Conservation (phyloP, 2,329 filamentous ascomycete genomes). For the Madurella mycetomatis region DNA sequence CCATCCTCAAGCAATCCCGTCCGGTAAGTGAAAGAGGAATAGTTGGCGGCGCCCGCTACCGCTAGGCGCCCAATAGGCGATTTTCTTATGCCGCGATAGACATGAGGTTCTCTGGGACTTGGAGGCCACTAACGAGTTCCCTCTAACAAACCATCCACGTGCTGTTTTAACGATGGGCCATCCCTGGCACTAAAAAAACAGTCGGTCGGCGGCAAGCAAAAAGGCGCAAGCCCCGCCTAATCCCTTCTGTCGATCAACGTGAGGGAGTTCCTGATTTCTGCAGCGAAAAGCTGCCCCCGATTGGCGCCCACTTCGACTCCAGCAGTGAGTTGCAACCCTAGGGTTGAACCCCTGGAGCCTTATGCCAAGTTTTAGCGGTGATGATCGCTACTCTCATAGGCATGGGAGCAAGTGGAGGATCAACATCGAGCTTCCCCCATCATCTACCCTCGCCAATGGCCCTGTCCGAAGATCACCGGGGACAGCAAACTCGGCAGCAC, state of each 20-base stretch:
- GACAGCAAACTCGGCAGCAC: slow-evolving; percentile 4
- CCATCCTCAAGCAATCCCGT: too few relatives aligned
- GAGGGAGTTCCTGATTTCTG: too few relatives aligned
- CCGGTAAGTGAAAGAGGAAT: too few relatives aligned
- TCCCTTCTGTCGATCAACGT: neutral
- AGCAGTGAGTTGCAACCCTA: too few relatives aligned
- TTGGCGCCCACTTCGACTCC: too few relatives aligned
- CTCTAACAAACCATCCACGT: neutral
- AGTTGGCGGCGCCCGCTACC: too few relatives aligned
- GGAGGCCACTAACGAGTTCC: neutral
- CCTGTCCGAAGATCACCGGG: too few relatives aligned
- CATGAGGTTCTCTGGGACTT: neutral
- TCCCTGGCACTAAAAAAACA: too few relatives aligned
- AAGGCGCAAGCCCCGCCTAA: neutral
- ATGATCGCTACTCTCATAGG: slow-evolving; percentile 1
- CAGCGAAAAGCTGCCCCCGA: too few relatives aligned
- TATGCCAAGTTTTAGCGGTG: neutral
- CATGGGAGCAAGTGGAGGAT: slow-evolving; percentile 2
- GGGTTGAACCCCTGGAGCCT: too few relatives aligned
- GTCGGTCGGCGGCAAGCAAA: too few relatives aligned
- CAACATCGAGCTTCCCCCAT: neutral
- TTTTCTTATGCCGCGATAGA: slow-evolving; percentile 7
- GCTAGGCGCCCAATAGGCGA: slow-evolving; percentile 3
- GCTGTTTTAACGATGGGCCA: too few relatives aligned
- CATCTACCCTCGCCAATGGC: neutral